Evolutionary conservation across 768 basidiomycete genomes (phyloP).

Genomic region (Tephrocybe sp.): DNA sequence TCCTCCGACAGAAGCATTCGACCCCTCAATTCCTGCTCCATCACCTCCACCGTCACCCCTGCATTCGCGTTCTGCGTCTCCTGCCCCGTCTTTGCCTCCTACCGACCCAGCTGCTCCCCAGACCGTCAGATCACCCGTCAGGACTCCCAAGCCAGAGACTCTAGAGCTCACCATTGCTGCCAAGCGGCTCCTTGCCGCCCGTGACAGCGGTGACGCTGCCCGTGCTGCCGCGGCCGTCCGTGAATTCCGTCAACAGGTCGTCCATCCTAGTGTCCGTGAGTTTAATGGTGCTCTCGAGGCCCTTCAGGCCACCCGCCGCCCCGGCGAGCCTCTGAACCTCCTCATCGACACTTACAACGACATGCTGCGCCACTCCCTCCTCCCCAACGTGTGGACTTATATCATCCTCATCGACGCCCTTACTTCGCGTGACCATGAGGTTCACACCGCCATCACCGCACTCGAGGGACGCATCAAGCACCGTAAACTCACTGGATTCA

Average conservation of each 20-base stretch:
- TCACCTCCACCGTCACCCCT: constrained; percentile 16
- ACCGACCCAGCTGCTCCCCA: constrained; percentile 20
- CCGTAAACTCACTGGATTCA: constrained; percentile 26
- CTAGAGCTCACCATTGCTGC: constrained; percentile 16
- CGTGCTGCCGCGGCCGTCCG: constrained; percentile 35
- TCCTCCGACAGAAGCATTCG: constrained; percentile 21
- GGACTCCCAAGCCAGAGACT: background rate
- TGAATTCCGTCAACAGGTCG: constrained; percentile 27
- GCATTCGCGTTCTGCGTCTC: constrained; percentile 14
- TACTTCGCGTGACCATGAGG: constrained; percentile 66
- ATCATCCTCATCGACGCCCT: constrained; percentile 59
- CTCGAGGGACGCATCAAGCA: constrained; percentile 44
- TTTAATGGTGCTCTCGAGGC: constrained; percentile 67
- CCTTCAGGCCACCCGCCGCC: constrained; percentile 42
- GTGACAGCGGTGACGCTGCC: constrained; percentile 22
- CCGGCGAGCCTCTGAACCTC: constrained; percentile 53
- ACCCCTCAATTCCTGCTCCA: constrained; percentile 20
- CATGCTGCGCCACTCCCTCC: constrained; percentile 59
- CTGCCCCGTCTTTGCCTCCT: constrained; percentile 10
- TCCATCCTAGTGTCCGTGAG: constrained; percentile 42
- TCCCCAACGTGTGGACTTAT: constrained; percentile 68
- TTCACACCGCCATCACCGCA: constrained; percentile 42
- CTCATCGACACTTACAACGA: constrained; percentile 72
- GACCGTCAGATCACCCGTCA: constrained; percentile 11
- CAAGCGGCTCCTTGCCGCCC: constrained; percentile 25